Percentiles rank a stretch among this genome's conserved stretches.
phyloP scores from a whole-genome alignment of 371 early-diverging fungal species.

The Mucor indicus region DNA sequence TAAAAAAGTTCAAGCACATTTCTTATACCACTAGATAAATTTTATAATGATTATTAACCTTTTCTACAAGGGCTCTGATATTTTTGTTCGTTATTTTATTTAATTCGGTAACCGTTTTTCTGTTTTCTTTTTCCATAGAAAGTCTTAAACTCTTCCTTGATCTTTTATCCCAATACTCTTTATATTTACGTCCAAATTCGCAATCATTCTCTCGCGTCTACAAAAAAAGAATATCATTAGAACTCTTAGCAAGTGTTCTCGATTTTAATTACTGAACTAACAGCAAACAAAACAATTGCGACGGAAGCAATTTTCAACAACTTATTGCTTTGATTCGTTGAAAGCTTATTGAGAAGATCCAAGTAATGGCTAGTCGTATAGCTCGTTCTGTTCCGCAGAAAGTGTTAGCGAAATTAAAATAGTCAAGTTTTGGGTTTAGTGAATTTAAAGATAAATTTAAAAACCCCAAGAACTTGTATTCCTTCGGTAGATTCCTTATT shows the following conservation, averaged over 20 bases:
- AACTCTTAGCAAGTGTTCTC: not conserved
- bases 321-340: constrained; percentile 3
- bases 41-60: constrained; percentile 2
- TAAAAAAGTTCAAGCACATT: not conserved
- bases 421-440: not conserved
- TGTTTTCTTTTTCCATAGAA: not conserved
- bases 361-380: not conserved
- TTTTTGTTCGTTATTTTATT: constrained; percentile 1
- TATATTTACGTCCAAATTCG: not conserved
- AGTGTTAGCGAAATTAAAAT: not conserved
- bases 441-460: not conserved
- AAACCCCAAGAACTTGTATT: not conserved
- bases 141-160: not conserved
- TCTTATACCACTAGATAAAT: constrained; percentile 3
- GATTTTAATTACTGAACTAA: constrained; percentile 5
- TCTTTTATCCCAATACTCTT: constrained; percentile 4
- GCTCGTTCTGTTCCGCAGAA: not conserved
- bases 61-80: not conserved
- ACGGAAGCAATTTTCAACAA: not conserved
- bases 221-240: constrained; percentile 3
- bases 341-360: not conserved
- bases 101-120: not conserved
- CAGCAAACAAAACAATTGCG: not conserved
- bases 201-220: constrained; percentile 1
- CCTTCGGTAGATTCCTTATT: not conserved